A percentile compares a stretch with the other conserved stretches of the same genome.
Evolutionary conservation across 2,329 filamentous ascomycete genomes (phyloP).

Genomic region (Metarhizium anisopliae): DNA sequence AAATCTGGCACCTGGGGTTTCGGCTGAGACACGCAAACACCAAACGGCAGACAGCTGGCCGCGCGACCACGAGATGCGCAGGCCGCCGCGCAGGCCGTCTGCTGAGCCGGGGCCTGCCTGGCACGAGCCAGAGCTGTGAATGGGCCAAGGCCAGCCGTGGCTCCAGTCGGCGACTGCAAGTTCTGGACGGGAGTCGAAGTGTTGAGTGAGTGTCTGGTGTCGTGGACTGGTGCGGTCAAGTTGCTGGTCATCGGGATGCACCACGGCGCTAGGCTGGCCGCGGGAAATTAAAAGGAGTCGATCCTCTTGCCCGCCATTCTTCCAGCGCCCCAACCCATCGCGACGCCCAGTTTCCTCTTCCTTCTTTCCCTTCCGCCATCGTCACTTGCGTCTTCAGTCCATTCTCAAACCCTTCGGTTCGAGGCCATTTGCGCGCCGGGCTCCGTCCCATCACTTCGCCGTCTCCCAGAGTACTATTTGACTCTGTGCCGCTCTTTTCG

Average conservation of each 20-base stretch:
- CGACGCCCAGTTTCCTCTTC: neutral
- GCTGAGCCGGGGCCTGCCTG: neutral
- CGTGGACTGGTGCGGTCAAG: neutral
- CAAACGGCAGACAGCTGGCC: neutral
- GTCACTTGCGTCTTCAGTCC: neutral
- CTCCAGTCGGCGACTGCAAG: no score
- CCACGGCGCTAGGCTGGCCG: neutral
- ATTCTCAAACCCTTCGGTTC: neutral
- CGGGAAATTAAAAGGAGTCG: slow-evolving; percentile 7
- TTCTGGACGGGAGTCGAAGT: no score
- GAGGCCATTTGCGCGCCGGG: slow-evolving; percentile 3
- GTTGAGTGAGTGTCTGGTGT: no score
- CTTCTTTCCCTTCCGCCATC: slow-evolving; percentile 1
- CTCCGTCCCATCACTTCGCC: slow-evolving; percentile 5
- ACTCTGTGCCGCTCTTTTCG: slow-evolving; percentile 10
- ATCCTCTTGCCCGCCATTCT: neutral
- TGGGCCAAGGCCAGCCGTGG: no score
- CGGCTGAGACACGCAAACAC: neutral
- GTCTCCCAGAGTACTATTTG: slow-evolving; percentile 15
- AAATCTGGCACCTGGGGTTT: neutral
- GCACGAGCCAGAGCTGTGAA: neutral
- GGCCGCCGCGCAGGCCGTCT: neutral
- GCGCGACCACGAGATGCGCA: no score
- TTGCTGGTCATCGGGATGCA: neutral
- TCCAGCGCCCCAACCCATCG: neutral